Percentiles rank a stretch among this genome's conserved stretches.
Conservation (phyloP, 2,329 filamentous ascomycete species). For the Colletotrichum eleusines region DNA sequence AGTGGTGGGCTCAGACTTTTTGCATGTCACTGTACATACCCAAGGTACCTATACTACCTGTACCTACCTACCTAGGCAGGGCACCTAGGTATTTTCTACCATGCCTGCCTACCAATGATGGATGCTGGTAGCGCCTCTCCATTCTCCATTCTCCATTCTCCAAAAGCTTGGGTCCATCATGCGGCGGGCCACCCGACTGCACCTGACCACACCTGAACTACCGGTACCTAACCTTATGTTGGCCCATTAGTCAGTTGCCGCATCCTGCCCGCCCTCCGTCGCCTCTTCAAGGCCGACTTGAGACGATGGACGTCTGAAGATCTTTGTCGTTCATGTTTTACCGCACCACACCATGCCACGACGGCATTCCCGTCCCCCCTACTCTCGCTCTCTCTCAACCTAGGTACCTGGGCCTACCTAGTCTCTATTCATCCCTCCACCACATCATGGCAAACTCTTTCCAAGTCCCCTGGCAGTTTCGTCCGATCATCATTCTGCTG, state of each 20-base stretch:
- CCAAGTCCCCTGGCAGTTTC: background rate
- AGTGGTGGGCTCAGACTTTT: no score
- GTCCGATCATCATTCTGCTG: conserved; percentile 6
- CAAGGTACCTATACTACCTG: no score
- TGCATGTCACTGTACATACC: no score
- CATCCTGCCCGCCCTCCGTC: background rate
- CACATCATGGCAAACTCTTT: conserved; percentile 3
- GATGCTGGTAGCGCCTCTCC: no score
- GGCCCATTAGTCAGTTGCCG: background rate
- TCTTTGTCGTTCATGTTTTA: conserved; percentile 33
- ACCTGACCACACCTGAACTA: background rate
- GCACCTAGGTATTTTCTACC: no score
- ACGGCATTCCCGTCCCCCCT: conserved; percentile 33
- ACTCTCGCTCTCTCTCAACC: conserved; percentile 21
- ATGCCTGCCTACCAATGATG: no score
- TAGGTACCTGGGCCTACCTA: no score
- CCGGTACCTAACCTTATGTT: background rate
- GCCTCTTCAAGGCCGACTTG: conserved; percentile 29
- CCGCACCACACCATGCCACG: conserved; percentile 22
- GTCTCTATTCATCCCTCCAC: no score
- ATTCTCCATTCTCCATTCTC: no score
- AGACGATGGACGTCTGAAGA: conserved; percentile 40
- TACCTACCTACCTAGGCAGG: no score
- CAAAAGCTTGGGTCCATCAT: background rate
- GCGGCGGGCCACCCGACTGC: background rate